Evolutionary conservation across 2,329 filamentous ascomycete genomes (phyloP).

Genomic region (Sclerotinia spermophila): DNA sequence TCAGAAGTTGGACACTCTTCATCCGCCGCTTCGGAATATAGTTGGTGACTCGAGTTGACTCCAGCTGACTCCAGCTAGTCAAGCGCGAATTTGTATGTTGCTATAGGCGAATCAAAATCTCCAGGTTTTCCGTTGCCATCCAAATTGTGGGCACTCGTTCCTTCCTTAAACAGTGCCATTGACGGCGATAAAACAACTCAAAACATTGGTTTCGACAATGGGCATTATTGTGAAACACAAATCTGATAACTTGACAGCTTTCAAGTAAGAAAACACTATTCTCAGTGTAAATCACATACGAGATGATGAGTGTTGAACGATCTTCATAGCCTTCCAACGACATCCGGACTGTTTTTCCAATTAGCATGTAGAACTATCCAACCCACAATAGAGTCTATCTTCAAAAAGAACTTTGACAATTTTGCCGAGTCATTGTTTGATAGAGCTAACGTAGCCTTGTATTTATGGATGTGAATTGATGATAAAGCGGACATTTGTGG

Average conservation of each 20-base stretch:
- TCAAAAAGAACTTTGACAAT: accelerated
- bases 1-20: neutral
- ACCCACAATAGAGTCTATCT: neutral
- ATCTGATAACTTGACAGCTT: neutral
- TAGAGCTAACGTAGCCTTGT: neutral
- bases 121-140: neutral
- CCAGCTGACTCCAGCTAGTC: too few relatives aligned
- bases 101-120: too few relatives aligned
- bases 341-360: neutral
- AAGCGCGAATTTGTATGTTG: too few relatives aligned
- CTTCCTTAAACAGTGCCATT: neutral
- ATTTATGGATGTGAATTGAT: neutral
- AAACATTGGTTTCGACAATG: neutral
- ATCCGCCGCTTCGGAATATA: too few relatives aligned
- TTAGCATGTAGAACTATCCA: neutral
- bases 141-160: neutral
- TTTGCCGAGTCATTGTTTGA: too few relatives aligned
- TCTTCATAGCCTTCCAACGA: neutral
- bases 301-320: neutral
- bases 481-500: neutral
- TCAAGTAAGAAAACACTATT: neutral
- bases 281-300: neutral
- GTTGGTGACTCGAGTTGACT: too few relatives aligned
- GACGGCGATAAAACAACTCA: neutral
- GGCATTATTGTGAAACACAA: neutral